Evolutionary conservation across 2,329 filamentous ascomycete species (phyloP).

Genomic region (Trichoderma koningii): DNA sequence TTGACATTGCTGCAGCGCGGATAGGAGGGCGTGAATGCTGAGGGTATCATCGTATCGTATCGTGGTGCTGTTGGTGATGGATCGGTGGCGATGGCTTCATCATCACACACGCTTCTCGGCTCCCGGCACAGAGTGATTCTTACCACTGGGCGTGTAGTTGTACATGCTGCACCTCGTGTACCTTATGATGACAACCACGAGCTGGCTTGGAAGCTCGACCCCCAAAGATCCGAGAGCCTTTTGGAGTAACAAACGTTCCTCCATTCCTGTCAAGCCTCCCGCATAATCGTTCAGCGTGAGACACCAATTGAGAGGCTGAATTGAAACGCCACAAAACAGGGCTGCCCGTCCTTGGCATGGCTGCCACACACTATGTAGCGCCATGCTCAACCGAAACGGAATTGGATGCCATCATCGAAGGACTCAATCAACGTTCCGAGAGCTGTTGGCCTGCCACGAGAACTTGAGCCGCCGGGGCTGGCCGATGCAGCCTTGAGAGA

Average conservation of each 20-base stretch:
- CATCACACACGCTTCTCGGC: too few species aligned
- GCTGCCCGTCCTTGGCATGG: background rate
- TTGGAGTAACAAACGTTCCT: background rate
- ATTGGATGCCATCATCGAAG: background rate
- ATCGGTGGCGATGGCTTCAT: background rate
- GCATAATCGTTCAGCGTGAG: background rate
- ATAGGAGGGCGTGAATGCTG: constrained; percentile 1
- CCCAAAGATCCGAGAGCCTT: background rate
- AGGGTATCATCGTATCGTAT: background rate
- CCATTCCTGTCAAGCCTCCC: background rate
- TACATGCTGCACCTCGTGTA: background rate
- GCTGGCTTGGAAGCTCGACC: background rate
- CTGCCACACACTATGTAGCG: background rate
- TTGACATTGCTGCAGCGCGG: background rate
- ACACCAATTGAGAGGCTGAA: constrained; percentile 2
- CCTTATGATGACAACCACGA: too few species aligned
- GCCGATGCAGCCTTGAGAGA: constrained; percentile 1
- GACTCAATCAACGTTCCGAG: background rate
- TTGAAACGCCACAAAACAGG: background rate
- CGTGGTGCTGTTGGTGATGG: background rate
- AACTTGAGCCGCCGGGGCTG: constrained; percentile 1
- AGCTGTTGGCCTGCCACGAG: background rate
- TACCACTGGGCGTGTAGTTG: background rate
- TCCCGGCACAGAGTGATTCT: too few species aligned
- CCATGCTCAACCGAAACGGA: constrained; percentile 8